Evolutionary conservation across 768 basidiomycete species (phyloP).

Genomic region (Sutorius australiensis): DNA sequence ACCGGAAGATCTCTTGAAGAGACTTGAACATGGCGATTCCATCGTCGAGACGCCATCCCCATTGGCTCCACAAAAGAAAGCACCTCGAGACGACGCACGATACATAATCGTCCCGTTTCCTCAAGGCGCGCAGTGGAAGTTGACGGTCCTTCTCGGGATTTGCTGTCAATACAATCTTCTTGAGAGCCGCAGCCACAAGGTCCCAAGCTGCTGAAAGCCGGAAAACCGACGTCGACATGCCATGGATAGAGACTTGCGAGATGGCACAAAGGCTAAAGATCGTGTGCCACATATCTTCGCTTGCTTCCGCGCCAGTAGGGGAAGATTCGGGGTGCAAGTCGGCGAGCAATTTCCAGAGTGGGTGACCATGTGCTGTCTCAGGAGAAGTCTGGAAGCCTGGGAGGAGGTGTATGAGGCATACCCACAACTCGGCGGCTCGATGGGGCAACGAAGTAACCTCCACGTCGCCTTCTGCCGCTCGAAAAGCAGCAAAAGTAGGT

Average conservation of each 20-base stretch:
- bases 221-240: conserved; percentile 37
- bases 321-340: conserved; percentile 30
- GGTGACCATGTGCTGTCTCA: conserved; percentile 25
- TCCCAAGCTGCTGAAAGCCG: conserved; percentile 63
- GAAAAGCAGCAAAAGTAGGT: conserved; percentile 17
- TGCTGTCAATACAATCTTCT: conserved; percentile 53
- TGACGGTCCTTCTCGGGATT: conserved; percentile 41
- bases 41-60: conserved; percentile 69
- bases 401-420: conserved; percentile 63
- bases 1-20: conserved; percentile 70
- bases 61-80: conserved; percentile 65
- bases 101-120: conserved; percentile 68
- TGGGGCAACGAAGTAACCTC: conserved; percentile 39
- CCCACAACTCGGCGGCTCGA: conserved; percentile 66
- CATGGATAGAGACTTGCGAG: conserved; percentile 70
- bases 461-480: conserved; percentile 15
- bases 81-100: conserved; percentile 67
- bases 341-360: conserved; percentile 46
- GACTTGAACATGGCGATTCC: conserved; percentile 56
- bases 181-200: conserved; percentile 53
- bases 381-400: conserved; percentile 20
- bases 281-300: conserved; percentile 70
- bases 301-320: conserved; percentile 39
- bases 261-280: conserved; percentile 68
- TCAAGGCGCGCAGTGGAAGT: conserved; percentile 36